Conservation (phyloP, 345 rosid species). For the Gynandropsis gynandra region DNA sequence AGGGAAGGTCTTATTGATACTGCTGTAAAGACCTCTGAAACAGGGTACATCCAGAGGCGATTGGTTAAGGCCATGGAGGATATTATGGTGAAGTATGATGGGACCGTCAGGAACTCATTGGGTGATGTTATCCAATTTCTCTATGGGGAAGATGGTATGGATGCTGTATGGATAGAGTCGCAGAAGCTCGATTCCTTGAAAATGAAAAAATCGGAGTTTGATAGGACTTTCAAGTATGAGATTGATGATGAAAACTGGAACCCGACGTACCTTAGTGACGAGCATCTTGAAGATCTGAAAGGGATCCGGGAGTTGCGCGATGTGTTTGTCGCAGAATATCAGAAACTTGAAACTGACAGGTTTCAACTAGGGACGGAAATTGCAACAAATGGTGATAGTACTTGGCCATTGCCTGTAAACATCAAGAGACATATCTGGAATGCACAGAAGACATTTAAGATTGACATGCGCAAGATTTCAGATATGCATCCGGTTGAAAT, state of each 20-base stretch:
- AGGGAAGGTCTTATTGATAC: slow-evolving; percentile 99
- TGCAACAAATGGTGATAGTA: slow-evolving; percentile 83
- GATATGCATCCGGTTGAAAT: slow-evolving; percentile 96
- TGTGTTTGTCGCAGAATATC: slow-evolving; percentile 93
- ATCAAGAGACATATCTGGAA: slow-evolving; percentile 94
- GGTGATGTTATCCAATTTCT: slow-evolving; percentile 98
- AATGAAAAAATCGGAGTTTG: slow-evolving; percentile 74
- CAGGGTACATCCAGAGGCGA: slow-evolving; percentile 98
- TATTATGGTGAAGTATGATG: slow-evolving; percentile 98
- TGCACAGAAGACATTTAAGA: slow-evolving; percentile 93
- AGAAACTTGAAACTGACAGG: slow-evolving; percentile 82
- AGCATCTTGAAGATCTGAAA: slow-evolving; percentile 83
- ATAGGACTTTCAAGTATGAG: slow-evolving; percentile 75
- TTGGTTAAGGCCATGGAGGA: slow-evolving; percentile 99
- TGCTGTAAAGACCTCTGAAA: slow-evolving; percentile 97
- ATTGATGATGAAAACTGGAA: slow-evolving; percentile 81
- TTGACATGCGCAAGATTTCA: slow-evolving; percentile 64
- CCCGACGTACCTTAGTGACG: slow-evolving; percentile 71
- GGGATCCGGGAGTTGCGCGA: slow-evolving; percentile 79
- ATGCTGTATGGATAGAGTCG: slow-evolving; percentile 92
- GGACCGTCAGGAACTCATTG: slow-evolving; percentile 90
- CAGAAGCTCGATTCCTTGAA: slow-evolving; percentile 91
- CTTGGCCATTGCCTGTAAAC: slow-evolving; percentile 95
- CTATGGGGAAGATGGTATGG: slow-evolving; percentile 99
- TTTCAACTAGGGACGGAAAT: slow-evolving; percentile 86